A percentile compares a stretch with the other conserved stretches of the same genome.
These are phyloP conservation scores for Podosphaera aphanis DNA, from an alignment of 2,329 filamentous ascomycete species.

Conservation along the genomic window DNA sequence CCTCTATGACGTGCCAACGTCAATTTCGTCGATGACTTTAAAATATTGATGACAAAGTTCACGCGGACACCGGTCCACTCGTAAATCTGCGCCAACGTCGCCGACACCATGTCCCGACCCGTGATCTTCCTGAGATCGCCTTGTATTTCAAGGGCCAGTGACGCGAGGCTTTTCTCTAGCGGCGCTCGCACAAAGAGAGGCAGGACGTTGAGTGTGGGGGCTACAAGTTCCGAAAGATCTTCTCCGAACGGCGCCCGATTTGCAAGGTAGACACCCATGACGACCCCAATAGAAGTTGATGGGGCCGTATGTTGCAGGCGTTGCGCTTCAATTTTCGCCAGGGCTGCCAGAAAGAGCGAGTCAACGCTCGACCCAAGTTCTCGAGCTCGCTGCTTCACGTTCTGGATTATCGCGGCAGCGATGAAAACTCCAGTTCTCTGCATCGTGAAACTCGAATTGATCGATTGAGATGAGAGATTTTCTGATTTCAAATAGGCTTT, in stretches of 20 bases:
- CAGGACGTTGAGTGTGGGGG: constrained; percentile 59
- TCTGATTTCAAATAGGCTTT: constrained; percentile 16
- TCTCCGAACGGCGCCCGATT: constrained; percentile 38
- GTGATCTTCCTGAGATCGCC: constrained; percentile 38
- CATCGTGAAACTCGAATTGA: neutral
- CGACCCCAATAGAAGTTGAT: constrained; percentile 19
- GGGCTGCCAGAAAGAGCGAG: constrained; percentile 50
- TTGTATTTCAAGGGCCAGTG: constrained; percentile 39
- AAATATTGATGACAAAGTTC: constrained; percentile 61
- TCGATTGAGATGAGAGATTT: constrained; percentile 15
- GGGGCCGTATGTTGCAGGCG: neutral
- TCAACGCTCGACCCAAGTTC: constrained; percentile 42
- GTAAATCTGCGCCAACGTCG: constrained; percentile 45
- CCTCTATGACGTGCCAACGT: neutral
- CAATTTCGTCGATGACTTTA: constrained; percentile 20
- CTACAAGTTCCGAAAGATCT: constrained; percentile 24
- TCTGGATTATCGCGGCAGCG: constrained; percentile 22
- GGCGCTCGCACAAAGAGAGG: constrained; percentile 35
- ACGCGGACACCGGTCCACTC: constrained; percentile 52
- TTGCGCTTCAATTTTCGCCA: constrained; percentile 24
- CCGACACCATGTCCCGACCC: constrained; percentile 26
- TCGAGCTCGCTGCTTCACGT: constrained; percentile 22
- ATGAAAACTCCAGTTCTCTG: constrained; percentile 20
- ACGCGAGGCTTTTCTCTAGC: constrained; percentile 17
- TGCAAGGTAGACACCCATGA: constrained; percentile 65